Evolutionary conservation across 768 basidiomycete species (phyloP).

Genomic region (Pleurotus tuoliensis): DNA sequence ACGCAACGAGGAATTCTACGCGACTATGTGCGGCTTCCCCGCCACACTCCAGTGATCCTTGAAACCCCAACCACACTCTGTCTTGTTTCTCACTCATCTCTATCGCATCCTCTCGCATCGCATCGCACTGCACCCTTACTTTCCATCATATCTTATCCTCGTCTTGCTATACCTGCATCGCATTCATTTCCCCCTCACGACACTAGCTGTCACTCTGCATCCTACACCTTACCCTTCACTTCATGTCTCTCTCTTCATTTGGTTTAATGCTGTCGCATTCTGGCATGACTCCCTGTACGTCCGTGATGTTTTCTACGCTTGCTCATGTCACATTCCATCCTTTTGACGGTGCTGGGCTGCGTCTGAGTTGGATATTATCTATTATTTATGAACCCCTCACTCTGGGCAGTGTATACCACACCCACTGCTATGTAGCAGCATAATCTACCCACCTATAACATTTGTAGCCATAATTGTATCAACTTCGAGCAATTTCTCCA

Average conservation of each 20-base stretch:
- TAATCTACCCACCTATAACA: not conserved
- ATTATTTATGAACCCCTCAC: not conserved
- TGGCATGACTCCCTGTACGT: not conserved
- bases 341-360: not conserved
- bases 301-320: not conserved
- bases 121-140: not conserved
- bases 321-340: not conserved
- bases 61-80: not conserved
- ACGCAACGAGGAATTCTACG: conserved; percentile 25
- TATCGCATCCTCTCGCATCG: not conserved
- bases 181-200: not conserved
- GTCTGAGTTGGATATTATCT: not conserved
- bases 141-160: not conserved
- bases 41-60: not conserved
- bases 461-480: not conserved
- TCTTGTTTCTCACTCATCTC: not conserved
- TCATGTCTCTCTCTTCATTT: not conserved
- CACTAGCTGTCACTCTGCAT: not conserved
- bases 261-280: not conserved
- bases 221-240: not conserved
- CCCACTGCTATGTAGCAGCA: not conserved
- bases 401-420: not conserved
- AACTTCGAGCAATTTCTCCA: not conserved
- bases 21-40: conserved; percentile 13
- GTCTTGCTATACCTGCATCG: not conserved